These are phyloP conservation scores for Asterophora parasitica DNA, from an alignment of 768 basidiomycete genomes.

Conservation along the genomic window DNA sequence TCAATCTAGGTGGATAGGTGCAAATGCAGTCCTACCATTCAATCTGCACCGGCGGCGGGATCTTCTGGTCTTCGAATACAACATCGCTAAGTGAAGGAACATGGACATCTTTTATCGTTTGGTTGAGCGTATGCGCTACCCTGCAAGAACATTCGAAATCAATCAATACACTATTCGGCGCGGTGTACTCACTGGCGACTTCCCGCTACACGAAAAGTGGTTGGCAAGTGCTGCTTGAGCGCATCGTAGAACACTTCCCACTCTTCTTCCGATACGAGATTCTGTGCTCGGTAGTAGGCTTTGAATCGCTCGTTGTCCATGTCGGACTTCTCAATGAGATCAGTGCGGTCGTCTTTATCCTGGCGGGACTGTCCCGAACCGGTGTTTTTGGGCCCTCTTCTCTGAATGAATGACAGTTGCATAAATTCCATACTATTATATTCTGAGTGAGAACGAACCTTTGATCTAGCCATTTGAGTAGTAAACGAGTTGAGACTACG, in stretches of 20 bases:
- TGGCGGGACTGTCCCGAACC: background rate
- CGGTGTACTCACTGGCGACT: slow-evolving; percentile 63
- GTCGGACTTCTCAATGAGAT: slow-evolving; percentile 51
- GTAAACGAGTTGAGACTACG: background rate
- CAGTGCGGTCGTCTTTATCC: slow-evolving; percentile 32
- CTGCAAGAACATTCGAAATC: slow-evolving; percentile 28
- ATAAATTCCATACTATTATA: too few relatives aligned
- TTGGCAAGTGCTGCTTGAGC: slow-evolving; percentile 74
- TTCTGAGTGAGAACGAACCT: background rate
- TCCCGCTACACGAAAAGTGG: slow-evolving; percentile 90
- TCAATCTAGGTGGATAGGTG: background rate
- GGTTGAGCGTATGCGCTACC: slow-evolving; percentile 69
- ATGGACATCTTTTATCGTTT: slow-evolving; percentile 70
- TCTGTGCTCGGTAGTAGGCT: slow-evolving; percentile 71
- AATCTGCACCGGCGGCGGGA: slow-evolving; percentile 79
- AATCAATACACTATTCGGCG: background rate
- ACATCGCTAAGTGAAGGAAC: slow-evolving; percentile 72
- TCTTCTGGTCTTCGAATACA: slow-evolving; percentile 66
- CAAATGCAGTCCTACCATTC: slow-evolving; percentile 57
- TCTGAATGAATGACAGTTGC: background rate
- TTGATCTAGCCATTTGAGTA: background rate
- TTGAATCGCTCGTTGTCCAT: slow-evolving; percentile 71
- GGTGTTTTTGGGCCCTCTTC: background rate
- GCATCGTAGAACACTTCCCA: slow-evolving; percentile 70
- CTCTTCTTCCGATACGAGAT: slow-evolving; percentile 70